phyloP scores from a whole-genome alignment of 192 early-diverging fungal genomes.

The Gamsiella multidivaricata region DNA sequence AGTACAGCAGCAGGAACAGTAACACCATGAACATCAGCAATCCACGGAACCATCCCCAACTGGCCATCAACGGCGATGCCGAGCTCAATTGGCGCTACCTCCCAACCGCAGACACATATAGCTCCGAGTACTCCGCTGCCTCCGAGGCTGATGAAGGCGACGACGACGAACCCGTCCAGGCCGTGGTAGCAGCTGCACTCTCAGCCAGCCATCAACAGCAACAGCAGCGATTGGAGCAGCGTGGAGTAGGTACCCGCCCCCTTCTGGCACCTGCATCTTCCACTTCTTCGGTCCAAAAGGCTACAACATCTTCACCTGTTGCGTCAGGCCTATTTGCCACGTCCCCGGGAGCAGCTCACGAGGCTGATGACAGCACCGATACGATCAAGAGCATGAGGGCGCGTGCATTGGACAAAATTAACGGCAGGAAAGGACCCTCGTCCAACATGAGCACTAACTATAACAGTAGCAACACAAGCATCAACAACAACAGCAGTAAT shows the following conservation, averaged over 20 bases:
- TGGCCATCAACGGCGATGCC: constrained; percentile 5
- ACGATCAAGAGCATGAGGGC: constrained; percentile 51
- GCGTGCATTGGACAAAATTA: constrained; percentile 32
- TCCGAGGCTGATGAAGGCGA: constrained; percentile 25
- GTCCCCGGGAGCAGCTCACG: constrained; percentile 18
- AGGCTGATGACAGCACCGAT: constrained; percentile 42
- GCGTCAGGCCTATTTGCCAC: constrained; percentile 17
- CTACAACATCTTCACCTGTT: not conserved
- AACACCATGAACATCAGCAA: constrained; percentile 1
- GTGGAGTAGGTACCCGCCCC: constrained; percentile 4
- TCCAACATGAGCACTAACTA: not conserved
- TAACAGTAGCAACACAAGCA: not conserved
- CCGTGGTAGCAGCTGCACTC: not conserved
- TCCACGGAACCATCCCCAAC: not conserved
- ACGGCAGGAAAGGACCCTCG: constrained; percentile 4
- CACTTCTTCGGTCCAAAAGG: not conserved
- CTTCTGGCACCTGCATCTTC: not conserved
- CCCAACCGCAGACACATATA: constrained; percentile 28
- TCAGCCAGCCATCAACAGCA: not conserved
- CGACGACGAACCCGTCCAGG: not conserved
- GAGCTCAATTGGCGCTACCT: constrained; percentile 50
- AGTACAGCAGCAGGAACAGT: not conserved
- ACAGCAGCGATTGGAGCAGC: not conserved
- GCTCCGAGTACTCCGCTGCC: constrained; percentile 18
- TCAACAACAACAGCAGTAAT: not conserved